These are phyloP conservation scores for Tolypocladium amazonense DNA, from an alignment of 2,329 filamentous ascomycete species.

Conservation along the genomic window DNA sequence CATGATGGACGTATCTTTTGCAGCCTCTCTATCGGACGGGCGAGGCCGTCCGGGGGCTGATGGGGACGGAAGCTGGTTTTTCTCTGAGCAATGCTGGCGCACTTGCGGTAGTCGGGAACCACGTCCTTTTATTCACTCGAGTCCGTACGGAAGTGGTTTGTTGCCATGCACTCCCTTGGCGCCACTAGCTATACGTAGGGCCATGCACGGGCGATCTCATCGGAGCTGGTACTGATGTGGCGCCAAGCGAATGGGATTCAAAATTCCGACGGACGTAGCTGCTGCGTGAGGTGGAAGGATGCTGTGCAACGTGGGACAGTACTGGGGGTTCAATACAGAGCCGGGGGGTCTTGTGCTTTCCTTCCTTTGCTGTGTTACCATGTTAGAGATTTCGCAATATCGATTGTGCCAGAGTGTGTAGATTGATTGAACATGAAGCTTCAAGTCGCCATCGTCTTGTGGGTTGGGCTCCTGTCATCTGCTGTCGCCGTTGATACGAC, in stretches of 20 bases:
- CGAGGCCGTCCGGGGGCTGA: neutral
- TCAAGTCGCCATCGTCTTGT: neutral
- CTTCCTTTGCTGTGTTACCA: neutral
- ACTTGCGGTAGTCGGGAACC: neutral
- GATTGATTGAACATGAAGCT: neutral
- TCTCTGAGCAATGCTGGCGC: neutral
- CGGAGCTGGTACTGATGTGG: neutral
- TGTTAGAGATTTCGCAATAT: too few species aligned
- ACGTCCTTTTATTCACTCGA: neutral
- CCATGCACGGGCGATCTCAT: neutral
- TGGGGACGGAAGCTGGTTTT: neutral
- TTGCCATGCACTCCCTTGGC: neutral
- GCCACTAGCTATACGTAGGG: neutral
- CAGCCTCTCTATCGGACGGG: neutral
- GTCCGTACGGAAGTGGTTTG: neutral
- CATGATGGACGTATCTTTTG: neutral
- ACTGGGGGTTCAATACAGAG: neutral
- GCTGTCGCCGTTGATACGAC: slow-evolving; percentile 11
- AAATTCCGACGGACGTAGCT: neutral
- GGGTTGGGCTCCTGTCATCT: slow-evolving; percentile 1
- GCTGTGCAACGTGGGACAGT: neutral
- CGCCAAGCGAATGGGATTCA: neutral
- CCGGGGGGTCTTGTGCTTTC: neutral
- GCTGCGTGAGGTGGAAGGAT: neutral
- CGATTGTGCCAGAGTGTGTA: neutral